A percentile compares a stretch with the other conserved stretches of the same genome.
phyloP scores from a whole-genome alignment of 2,329 filamentous ascomycete species.

The Cercospora janseana region DNA sequence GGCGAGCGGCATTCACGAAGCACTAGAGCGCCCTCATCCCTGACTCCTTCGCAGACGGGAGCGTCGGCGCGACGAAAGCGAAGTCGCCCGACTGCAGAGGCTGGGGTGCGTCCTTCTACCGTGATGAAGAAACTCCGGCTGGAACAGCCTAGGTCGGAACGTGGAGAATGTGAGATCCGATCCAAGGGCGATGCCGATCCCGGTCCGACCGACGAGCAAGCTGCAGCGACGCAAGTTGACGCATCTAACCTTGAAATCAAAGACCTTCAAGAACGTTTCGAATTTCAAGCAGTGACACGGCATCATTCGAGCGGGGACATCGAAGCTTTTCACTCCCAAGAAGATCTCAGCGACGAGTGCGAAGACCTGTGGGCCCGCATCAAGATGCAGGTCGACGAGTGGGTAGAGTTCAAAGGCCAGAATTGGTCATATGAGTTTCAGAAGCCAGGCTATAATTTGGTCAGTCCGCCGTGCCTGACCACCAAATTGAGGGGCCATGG shows the following conservation, averaged over 20 bases:
- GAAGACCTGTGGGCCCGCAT: conserved; percentile 29
- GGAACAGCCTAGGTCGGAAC: neutral
- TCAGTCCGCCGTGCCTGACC: conserved; percentile 24
- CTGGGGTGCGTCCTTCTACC: neutral
- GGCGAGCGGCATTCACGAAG: neutral
- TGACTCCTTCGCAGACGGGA: neutral
- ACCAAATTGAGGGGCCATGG: conserved; percentile 25
- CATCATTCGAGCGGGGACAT: conserved; percentile 20
- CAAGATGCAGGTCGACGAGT: conserved; percentile 18
- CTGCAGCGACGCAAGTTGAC: conserved; percentile 1
- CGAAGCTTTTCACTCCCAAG: conserved; percentile 16
- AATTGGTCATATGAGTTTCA: conserved; percentile 29
- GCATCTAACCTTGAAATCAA: conserved; percentile 5
- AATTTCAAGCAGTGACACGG: conserved; percentile 25
- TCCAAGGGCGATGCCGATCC: conserved; percentile 13
- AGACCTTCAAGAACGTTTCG: conserved; percentile 20
- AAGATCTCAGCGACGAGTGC: conserved; percentile 17
- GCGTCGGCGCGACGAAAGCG: conserved; percentile 5
- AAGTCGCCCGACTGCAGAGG: neutral
- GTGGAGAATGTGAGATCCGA: conserved; percentile 2
- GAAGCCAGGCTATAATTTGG: conserved; percentile 15
- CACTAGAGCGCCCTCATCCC: neutral
- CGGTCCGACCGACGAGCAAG: neutral
- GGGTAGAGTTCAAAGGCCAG: conserved; percentile 28
- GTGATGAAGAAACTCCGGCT: conserved; percentile 1